A percentile compares a stretch with the other conserved stretches of the same genome.
Conservation (phyloP, 352 stramenopile species). For the Pythium dissotocum region DNA sequence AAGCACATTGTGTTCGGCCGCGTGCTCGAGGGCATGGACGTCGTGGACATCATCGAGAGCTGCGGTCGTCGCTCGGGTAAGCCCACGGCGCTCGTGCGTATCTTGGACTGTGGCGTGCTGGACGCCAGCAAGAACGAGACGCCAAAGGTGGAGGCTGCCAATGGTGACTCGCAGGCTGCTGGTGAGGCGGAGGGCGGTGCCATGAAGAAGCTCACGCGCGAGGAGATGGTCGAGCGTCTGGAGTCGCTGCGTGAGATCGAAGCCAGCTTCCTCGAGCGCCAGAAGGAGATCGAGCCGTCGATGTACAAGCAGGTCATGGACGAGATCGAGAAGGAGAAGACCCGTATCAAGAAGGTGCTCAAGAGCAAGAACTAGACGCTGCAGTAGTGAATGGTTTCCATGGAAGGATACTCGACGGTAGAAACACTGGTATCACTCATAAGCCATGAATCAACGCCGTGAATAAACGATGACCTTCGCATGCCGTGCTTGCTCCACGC, state of each 20-base stretch:
- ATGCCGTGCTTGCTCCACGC: too few species aligned
- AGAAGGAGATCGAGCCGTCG: constrained; percentile 54
- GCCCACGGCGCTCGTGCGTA: constrained; percentile 84
- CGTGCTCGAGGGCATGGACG: constrained; percentile 88
- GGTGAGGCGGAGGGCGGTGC: neutral
- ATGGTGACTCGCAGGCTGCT: neutral
- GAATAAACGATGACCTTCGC: neutral
- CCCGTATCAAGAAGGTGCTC: constrained; percentile 58
- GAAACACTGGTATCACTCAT: too few species aligned
- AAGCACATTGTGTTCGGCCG: constrained; percentile 96
- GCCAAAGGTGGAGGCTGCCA: neutral
- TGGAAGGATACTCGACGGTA: too few species aligned
- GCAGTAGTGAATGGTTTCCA: too few species aligned
- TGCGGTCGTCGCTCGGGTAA: constrained; percentile 85
- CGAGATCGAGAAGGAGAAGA: constrained; percentile 72
- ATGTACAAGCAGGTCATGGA: constrained; percentile 69
- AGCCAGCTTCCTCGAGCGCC: constrained; percentile 52
- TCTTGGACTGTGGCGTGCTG: constrained; percentile 88
- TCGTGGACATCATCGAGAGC: constrained; percentile 90
- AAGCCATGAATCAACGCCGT: neutral
- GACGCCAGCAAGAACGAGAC: constrained; percentile 19
- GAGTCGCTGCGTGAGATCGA: constrained; percentile 66
- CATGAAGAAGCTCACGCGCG: constrained; percentile 39
- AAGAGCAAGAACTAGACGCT: constrained; percentile 27
- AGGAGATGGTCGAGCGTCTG: constrained; percentile 67